Conservation (phyloP, 768 basidiomycete genomes). For the Calocybe gangraenosa region DNA sequence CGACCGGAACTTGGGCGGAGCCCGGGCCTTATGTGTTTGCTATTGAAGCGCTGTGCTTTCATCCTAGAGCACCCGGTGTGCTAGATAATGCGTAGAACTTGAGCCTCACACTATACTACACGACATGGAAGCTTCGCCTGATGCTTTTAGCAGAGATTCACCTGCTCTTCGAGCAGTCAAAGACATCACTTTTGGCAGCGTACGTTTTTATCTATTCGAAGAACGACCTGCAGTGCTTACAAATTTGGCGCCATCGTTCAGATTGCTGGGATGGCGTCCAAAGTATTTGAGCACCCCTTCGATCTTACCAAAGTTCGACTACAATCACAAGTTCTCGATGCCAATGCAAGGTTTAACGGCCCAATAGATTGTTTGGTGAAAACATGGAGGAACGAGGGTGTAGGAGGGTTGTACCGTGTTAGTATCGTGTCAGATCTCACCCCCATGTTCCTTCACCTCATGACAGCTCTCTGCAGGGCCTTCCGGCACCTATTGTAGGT, state of each 20-base stretch:
- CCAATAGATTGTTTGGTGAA: slow-evolving; percentile 83
- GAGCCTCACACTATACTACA: neutral
- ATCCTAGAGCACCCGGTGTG: slow-evolving; percentile 5
- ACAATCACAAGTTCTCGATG: slow-evolving; percentile 77
- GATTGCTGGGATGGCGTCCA: slow-evolving; percentile 82
- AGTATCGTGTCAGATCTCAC: slow-evolving; percentile 20
- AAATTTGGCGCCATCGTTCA: slow-evolving; percentile 22
- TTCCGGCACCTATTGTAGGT: slow-evolving; percentile 87
- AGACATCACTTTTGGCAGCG: slow-evolving; percentile 23
- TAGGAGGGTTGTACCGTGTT: slow-evolving; percentile 85
- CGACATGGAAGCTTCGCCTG: slow-evolving; percentile 18
- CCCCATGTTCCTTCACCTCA: neutral
- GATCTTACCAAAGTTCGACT: slow-evolving; percentile 94
- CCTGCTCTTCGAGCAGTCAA: slow-evolving; percentile 14
- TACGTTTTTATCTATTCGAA: slow-evolving; percentile 3
- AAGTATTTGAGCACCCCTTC: slow-evolving; percentile 89
- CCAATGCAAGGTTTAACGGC: slow-evolving; percentile 62
- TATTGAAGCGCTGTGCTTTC: slow-evolving; percentile 2
- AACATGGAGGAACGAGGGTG: slow-evolving; percentile 79
- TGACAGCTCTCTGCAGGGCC: slow-evolving; percentile 50
- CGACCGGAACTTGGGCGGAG: slow-evolving; percentile 1
- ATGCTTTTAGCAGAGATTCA: slow-evolving; percentile 18
- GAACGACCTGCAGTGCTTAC: neutral
- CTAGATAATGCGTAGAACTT: slow-evolving; percentile 8
- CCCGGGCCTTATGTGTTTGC: slow-evolving; percentile 1